Percentiles rank a stretch among this genome's conserved stretches.
phyloP scores from a whole-genome alignment of 495 filamentous ascomycete species.

The Penicillium odoratum region DNA sequence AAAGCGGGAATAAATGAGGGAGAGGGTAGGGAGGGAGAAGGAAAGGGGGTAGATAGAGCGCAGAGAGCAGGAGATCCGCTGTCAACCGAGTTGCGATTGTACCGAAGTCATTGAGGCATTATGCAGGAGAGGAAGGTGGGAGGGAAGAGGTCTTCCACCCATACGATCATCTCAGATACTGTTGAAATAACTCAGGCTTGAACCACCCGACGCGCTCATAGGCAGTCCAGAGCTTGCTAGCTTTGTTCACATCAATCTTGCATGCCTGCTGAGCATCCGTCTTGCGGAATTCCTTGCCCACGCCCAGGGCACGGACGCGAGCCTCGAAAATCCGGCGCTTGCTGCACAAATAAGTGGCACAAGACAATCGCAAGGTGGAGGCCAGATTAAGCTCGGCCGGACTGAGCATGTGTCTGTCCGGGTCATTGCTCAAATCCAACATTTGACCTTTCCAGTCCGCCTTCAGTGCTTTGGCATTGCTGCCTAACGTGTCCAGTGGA shows the following conservation, averaged over 20 bases:
- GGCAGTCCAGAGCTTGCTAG: constrained; percentile 90
- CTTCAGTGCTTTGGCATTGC: constrained; percentile 70
- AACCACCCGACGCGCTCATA: constrained; percentile 93
- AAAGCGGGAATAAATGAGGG: not conserved
- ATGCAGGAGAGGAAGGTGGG: not conserved
- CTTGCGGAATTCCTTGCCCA: constrained; percentile 89
- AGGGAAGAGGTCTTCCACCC: not conserved
- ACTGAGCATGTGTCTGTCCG: constrained; percentile 74
- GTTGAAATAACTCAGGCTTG: constrained; percentile 58
- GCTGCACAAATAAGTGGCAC: constrained; percentile 89
- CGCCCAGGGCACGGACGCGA: constrained; percentile 65
- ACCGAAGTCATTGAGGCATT: not conserved
- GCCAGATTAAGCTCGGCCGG: constrained; percentile 78
- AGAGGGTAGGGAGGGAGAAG: not conserved
- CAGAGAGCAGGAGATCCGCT: not conserved
- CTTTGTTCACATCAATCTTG: constrained; percentile 99
- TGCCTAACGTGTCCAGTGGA: constrained; percentile 61
- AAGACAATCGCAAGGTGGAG: constrained; percentile 77
- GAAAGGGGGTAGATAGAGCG: not conserved
- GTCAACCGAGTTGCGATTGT: not conserved
- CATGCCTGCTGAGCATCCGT: constrained; percentile 96
- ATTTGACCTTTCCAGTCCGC: constrained; percentile 85
- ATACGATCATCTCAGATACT: constrained; percentile 42
- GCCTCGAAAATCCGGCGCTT: constrained; percentile 91
- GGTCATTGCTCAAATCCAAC: constrained; percentile 77